Evolutionary conservation across 2,329 filamentous ascomycete genomes (phyloP).

Genomic region (Ascochyta clinopodiicola): DNA sequence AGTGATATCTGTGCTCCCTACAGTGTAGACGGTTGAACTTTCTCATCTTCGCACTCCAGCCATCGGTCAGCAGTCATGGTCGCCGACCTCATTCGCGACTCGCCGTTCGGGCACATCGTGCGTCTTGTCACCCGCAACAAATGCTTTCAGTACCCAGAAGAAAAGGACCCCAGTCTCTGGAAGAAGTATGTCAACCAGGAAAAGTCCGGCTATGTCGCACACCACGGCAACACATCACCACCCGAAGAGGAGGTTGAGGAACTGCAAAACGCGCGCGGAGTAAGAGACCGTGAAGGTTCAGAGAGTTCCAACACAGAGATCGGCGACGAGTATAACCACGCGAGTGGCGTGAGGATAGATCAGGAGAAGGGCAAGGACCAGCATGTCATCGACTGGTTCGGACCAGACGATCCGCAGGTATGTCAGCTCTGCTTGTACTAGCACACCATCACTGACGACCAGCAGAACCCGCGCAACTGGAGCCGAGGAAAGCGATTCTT

Average conservation of each 20-base stretch:
- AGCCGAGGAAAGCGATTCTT: conserved; percentile 51
- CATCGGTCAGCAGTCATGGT: conserved; percentile 8
- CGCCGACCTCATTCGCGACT: conserved; percentile 30
- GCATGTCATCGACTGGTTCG: conserved; percentile 60
- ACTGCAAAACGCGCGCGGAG: conserved; percentile 15
- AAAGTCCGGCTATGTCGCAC: conserved; percentile 57
- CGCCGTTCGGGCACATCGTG: conserved; percentile 46
- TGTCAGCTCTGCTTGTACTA: background rate
- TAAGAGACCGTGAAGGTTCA: conserved; percentile 19
- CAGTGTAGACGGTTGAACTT: background rate
- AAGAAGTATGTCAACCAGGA: conserved; percentile 57
- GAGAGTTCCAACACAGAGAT: conserved; percentile 20
- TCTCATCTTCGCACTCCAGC: background rate
- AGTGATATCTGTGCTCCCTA: background rate
- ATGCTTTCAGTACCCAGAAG: conserved; percentile 54
- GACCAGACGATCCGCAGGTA: conserved; percentile 53
- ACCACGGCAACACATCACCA: conserved; percentile 51
- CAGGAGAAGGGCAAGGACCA: conserved; percentile 60
- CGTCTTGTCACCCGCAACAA: conserved; percentile 50
- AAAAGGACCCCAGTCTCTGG: conserved; percentile 57
- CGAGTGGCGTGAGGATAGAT: conserved; percentile 55
- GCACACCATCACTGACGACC: background rate
- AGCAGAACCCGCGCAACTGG: conserved; percentile 58
- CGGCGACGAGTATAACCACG: conserved; percentile 33
- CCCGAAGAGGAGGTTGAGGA: conserved; percentile 43